Evolutionary conservation across 2,329 filamentous ascomycete species (phyloP).

Genomic region (Apiospora koreana): DNA sequence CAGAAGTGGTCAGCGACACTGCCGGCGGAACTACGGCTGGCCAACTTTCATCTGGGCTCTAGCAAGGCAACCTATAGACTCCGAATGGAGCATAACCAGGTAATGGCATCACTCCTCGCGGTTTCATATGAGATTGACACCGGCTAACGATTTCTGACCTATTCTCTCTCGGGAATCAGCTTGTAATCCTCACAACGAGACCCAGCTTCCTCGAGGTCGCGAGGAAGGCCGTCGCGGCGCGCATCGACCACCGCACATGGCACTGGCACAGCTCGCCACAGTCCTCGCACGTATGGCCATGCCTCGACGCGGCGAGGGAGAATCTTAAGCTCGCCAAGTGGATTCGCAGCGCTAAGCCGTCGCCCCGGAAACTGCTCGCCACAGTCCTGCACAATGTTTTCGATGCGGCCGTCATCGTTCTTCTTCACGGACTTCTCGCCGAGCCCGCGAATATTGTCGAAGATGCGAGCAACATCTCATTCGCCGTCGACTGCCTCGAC

Average conservation of each 20-base stretch:
- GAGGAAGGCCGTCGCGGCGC: slow-evolving; percentile 46
- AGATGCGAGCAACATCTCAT: slow-evolving; percentile 37
- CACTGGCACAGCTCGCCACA: not conserved
- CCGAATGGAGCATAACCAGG: slow-evolving; percentile 52
- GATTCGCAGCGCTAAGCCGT: slow-evolving; percentile 36
- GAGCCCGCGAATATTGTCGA: slow-evolving; percentile 25
- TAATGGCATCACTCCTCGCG: slow-evolving; percentile 12
- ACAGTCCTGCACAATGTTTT: slow-evolving; percentile 50
- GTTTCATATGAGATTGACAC: not conserved
- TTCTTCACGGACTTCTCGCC: slow-evolving; percentile 46
- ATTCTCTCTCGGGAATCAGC: slow-evolving; percentile 31
- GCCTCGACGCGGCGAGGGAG: slow-evolving; percentile 44
- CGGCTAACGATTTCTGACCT: not conserved
- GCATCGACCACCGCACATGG: slow-evolving; percentile 30
- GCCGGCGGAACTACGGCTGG: slow-evolving; percentile 39
- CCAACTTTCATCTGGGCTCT: slow-evolving; percentile 33
- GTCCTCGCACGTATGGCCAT: slow-evolving; percentile 35
- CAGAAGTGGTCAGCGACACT: slow-evolving; percentile 41
- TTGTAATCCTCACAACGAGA: slow-evolving; percentile 49
- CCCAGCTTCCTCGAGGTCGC: slow-evolving; percentile 50
- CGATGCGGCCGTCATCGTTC: slow-evolving; percentile 50
- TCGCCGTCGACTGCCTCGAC: slow-evolving; percentile 44
- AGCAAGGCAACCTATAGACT: slow-evolving; percentile 46
- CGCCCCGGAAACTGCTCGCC: slow-evolving; percentile 37
- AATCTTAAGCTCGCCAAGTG: slow-evolving; percentile 48